A percentile compares a stretch with the other conserved stretches of the same genome.
Conservation (phyloP, 164 flowering plant species). For the Brasenia schreberi region DNA sequence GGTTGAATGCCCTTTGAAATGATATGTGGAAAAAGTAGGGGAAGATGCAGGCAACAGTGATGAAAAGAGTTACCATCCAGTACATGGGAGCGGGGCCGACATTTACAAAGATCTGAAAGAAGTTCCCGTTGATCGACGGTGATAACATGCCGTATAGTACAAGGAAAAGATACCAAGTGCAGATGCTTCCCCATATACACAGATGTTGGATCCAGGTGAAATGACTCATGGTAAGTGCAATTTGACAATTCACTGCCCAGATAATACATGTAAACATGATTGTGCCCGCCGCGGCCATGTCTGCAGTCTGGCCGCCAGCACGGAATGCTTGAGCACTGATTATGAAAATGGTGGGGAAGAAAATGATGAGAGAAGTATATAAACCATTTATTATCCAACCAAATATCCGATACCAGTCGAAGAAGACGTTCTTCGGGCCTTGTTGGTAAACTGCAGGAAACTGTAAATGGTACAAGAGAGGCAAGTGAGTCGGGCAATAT, state of each 20-base stretch:
- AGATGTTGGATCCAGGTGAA: constrained; percentile 93
- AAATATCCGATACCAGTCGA: constrained; percentile 75
- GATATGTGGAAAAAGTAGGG: constrained; percentile 69
- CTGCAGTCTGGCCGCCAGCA: constrained; percentile 62
- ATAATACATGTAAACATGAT: constrained; percentile 90
- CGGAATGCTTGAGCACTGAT: constrained; percentile 67
- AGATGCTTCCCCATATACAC: constrained; percentile 82
- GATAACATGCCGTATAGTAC: constrained; percentile 39
- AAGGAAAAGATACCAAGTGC: constrained; percentile 70
- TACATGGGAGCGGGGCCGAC: constrained; percentile 68
- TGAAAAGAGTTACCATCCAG: constrained; percentile 60
- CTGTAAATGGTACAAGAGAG: constrained; percentile 27
- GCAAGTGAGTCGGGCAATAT: neutral
- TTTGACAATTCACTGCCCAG: constrained; percentile 86
- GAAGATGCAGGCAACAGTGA: constrained; percentile 41
- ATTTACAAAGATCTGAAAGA: neutral
- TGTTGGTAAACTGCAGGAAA: constrained; percentile 92
- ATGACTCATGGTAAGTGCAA: constrained; percentile 87
- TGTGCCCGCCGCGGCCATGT: constrained; percentile 72
- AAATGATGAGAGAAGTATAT: constrained; percentile 55
- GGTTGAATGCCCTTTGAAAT: constrained; percentile 63
- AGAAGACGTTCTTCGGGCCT: constrained; percentile 83
- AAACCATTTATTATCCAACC: constrained; percentile 96
- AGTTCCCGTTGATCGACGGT: neutral
- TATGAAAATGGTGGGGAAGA: constrained; percentile 53